Conservation (phyloP, 2,329 filamentous ascomycete species). For the Diaporthe ampelina region DNA sequence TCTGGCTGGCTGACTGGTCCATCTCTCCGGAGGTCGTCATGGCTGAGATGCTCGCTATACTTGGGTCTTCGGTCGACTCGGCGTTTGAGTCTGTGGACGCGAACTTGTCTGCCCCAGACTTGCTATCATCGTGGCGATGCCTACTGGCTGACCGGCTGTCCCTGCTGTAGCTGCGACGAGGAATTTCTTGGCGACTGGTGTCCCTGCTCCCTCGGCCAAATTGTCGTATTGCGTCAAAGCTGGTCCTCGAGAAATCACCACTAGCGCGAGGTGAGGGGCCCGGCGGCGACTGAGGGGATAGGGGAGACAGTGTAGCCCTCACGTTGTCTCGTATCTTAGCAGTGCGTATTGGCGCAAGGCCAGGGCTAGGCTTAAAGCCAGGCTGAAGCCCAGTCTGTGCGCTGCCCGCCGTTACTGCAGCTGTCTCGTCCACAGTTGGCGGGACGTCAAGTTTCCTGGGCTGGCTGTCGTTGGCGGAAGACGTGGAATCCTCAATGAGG, state of each 20-base stretch:
- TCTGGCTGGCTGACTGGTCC: constrained; percentile 91
- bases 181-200: constrained; percentile 57
- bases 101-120: constrained; percentile 64
- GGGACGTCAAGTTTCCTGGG: constrained; percentile 41
- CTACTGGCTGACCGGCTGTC: constrained; percentile 66
- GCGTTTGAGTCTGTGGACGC: constrained; percentile 82
- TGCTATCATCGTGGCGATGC: constrained; percentile 61
- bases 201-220: constrained; percentile 67
- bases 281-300: constrained; percentile 59
- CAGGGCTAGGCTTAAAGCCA: constrained; percentile 21
- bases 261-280: constrained; percentile 68
- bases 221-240: constrained; percentile 66
- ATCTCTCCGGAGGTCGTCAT: constrained; percentile 76
- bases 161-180: constrained; percentile 74
- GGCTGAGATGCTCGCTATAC: constrained; percentile 71
- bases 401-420: constrained; percentile 37
- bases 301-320: constrained; percentile 71
- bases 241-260: constrained; percentile 64
- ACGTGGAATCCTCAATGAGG: constrained; percentile 75
- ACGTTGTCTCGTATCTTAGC: constrained; percentile 68
- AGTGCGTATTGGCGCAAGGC: constrained; percentile 52
- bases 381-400: constrained; percentile 40
- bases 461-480: constrained; percentile 56
- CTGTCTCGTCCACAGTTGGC: constrained; percentile 40
- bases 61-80: constrained; percentile 80